These are phyloP conservation scores for Saccharomyces hybrid DNA, from an alignment of 1,139 yeast genomes.

Conservation along the genomic window DNA sequence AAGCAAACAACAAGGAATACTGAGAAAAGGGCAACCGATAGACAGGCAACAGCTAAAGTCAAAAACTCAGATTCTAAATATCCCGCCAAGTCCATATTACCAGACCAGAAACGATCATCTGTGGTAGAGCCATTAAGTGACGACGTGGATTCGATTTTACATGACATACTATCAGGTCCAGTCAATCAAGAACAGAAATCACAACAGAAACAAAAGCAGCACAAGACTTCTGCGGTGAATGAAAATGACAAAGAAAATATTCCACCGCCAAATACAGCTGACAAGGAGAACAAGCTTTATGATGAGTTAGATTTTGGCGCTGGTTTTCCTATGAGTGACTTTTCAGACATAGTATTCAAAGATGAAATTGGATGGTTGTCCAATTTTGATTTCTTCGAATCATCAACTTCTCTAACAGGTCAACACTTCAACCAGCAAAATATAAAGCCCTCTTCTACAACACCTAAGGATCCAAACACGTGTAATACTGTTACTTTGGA, in stretches of 20 bases:
- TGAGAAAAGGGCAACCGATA: background rate
- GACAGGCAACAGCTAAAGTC: background rate
- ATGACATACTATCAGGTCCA: background rate
- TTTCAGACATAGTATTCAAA: constrained; percentile 14
- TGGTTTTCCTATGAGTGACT: constrained; percentile 17
- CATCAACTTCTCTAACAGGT: constrained; percentile 7
- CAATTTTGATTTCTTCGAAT: constrained; percentile 17
- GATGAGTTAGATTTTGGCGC: constrained; percentile 2
- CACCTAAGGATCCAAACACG: constrained; percentile 41
- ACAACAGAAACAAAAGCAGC: background rate
- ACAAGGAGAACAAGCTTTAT: background rate
- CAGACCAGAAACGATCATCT: background rate
- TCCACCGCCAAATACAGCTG: constrained; percentile 18
- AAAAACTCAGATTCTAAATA: background rate
- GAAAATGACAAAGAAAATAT: constrained; percentile 27
- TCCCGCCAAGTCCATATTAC: background rate
- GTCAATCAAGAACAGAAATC: background rate
- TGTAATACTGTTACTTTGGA: constrained; percentile 34
- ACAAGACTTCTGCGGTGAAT: constrained; percentile 7
- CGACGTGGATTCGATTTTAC: background rate
- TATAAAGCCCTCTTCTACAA: constrained; percentile 16
- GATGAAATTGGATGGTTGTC: constrained; percentile 23
- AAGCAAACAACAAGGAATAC: background rate
- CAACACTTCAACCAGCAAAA: constrained; percentile 5
- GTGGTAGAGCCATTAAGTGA: background rate